Conservation (phyloP, 2,329 filamentous ascomycete species). For the Sporothrix phasma region DNA sequence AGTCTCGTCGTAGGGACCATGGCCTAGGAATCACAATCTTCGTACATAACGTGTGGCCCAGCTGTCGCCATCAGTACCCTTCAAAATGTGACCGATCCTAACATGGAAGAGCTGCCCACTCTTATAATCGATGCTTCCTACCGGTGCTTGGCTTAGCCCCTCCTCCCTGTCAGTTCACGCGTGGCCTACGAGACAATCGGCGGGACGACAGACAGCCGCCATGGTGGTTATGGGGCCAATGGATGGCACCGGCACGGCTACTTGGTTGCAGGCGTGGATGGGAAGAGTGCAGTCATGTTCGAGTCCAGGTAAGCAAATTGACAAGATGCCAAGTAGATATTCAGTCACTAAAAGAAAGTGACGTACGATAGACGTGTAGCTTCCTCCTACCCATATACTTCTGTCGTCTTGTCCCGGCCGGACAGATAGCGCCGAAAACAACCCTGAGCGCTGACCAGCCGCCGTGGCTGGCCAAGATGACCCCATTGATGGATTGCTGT, state of each 20-base stretch:
- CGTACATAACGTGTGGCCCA: background rate
- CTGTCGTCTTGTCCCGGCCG: background rate
- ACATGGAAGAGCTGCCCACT: slow-evolving; percentile 31
- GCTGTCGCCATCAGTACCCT: too few species aligned
- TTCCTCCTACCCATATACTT: too few species aligned
- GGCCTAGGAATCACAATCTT: background rate
- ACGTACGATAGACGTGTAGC: too few species aligned
- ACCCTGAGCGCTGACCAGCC: slow-evolving; percentile 9
- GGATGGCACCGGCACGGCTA: background rate
- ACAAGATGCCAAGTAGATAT: background rate
- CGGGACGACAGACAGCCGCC: background rate
- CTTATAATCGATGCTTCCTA: slow-evolving; percentile 45
- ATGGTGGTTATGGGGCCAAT: background rate
- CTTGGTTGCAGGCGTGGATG: background rate
- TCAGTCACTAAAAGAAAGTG: too few species aligned
- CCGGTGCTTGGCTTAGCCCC: background rate
- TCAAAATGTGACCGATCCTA: slow-evolving; percentile 29
- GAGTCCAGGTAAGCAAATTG: too few species aligned
- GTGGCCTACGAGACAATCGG: background rate
- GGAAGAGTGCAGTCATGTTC: background rate
- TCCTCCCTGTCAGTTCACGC: background rate
- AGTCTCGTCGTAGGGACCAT: too few species aligned
- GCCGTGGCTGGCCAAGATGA: slow-evolving; percentile 30
- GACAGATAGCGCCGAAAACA: slow-evolving; percentile 14
- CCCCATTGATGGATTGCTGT: slow-evolving; percentile 59